These are phyloP conservation scores for Pythium angustatum DNA, from an alignment of 352 stramenopile species.

Conservation along the genomic window DNA sequence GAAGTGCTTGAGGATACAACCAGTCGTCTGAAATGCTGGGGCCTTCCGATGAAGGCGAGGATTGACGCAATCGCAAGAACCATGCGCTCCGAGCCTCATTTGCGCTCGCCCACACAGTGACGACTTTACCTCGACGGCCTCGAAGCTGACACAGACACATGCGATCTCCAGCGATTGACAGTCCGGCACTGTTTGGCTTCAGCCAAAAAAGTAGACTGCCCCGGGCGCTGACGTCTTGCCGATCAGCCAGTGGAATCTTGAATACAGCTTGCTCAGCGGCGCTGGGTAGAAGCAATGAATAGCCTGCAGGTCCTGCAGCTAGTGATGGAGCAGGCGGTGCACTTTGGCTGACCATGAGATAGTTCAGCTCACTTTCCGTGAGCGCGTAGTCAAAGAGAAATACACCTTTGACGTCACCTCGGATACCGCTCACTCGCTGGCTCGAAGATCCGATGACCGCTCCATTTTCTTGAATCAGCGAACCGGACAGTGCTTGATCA, in stretches of 20 bases:
- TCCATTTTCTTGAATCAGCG: neutral
- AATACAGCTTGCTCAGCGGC: conserved; percentile 6
- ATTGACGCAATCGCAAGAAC: conserved; percentile 16
- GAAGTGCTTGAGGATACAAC: conserved; percentile 13
- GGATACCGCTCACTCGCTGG: conserved; percentile 31
- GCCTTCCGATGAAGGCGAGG: neutral
- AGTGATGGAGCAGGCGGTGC: conserved; percentile 1
- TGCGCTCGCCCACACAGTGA: conserved; percentile 14
- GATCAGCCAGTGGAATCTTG: neutral
- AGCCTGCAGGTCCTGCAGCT: conserved; percentile 32
- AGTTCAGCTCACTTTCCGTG: conserved; percentile 38
- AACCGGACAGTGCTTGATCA: neutral
- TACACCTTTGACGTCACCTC: conserved; percentile 38
- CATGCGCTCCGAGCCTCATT: conserved; percentile 8
- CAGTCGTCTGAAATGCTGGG: conserved; percentile 9
- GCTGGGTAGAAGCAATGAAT: conserved; percentile 24
- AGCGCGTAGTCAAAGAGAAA: conserved; percentile 51
- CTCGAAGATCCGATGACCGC: conserved; percentile 23
- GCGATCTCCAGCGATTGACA: neutral
- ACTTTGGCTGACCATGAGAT: conserved; percentile 34
- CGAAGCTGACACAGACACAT: conserved; percentile 20
- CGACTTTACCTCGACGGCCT: neutral
- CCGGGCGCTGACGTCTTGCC: neutral
- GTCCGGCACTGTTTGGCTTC: neutral
- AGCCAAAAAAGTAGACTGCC: conserved; percentile 17